A percentile compares a stretch with the other conserved stretches of the same genome.
Evolutionary conservation across 768 basidiomycete species (phyloP).

Genomic region (Tubosaeta sp.): DNA sequence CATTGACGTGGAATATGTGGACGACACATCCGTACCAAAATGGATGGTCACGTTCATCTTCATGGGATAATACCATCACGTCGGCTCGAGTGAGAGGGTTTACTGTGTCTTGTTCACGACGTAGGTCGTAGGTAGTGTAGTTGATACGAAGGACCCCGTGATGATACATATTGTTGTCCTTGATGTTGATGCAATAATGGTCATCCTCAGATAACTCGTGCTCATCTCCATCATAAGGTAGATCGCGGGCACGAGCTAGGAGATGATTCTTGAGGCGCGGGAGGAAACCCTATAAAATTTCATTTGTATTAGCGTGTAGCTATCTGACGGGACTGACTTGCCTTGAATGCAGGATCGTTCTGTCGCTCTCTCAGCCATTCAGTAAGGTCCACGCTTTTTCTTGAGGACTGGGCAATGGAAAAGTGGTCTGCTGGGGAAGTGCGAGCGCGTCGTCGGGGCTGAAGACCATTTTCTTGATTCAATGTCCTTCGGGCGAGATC

Average conservation of each 20-base stretch:
- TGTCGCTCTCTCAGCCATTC: too few relatives aligned
- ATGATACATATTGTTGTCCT: conserved; percentile 16
- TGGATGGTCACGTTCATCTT: conserved; percentile 25
- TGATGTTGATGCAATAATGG: conserved; percentile 15
- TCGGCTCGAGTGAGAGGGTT: conserved; percentile 33
- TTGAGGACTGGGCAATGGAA: too few relatives aligned
- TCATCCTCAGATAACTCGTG: conserved; percentile 20
- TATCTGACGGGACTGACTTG: too few relatives aligned
- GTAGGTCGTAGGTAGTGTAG: conserved; percentile 29
- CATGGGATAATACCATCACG: conserved; percentile 33
- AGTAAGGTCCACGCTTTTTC: too few relatives aligned
- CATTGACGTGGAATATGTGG: conserved; percentile 11
- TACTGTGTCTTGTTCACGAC: conserved; percentile 35
- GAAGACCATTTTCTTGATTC: not conserved
- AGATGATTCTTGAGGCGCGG: not conserved
- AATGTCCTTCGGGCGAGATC: not conserved
- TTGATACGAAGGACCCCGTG: conserved; percentile 23
- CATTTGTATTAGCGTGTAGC: too few relatives aligned
- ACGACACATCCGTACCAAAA: conserved; percentile 34
- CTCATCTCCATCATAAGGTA: conserved; percentile 28
- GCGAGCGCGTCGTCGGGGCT: too few relatives aligned
- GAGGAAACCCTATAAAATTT: not conserved
- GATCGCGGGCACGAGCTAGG: conserved; percentile 3
- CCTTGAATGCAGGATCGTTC: too few relatives aligned
- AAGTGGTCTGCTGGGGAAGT: too few relatives aligned